Base-by-base conservation (phyloP, 192 early-diverging fungal genomes). In the Entomortierella chlamydospora region DNA sequence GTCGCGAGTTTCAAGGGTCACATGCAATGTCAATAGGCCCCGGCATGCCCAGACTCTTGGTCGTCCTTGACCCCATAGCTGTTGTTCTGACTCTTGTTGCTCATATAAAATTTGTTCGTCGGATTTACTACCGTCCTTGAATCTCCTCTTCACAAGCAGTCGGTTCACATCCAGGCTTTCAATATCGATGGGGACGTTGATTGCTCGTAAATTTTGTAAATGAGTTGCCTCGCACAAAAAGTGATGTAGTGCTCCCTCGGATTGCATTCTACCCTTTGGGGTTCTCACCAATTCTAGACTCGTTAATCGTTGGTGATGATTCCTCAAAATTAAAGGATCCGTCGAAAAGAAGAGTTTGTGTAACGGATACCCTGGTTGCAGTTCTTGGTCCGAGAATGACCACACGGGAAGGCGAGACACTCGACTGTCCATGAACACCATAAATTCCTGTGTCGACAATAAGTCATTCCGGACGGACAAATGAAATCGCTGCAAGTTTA, bases 91-190 rank as follows among this genome's bases (percentile, higher is more conserved):
- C 22, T 4, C 4, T 17, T 10, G 17, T 50, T 17, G 13, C 42
- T 5, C 18, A 37, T 37, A 37, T 7, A 37, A 10, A 10, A 37
- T 10, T 2, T 26, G 39, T 23, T 42, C 13, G 2, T 9, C 12
- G 22, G 11, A 26, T 3, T 43, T 61, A 11, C 29, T 45, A 17
- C 25, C 25, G 3, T 43, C 25, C 12, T 15, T 1, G 4, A 50
- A 17, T n/a, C 17, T 26, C 49, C 50, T 25, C 11, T 26, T 20
- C 17, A 34, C 20, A 3, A 63, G 61, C 20, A 63, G 20, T 7
- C 49, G 20, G 30, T 62, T 50, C 42, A 50, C 28, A n/a, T 63
- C 61, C 13, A 63, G 43, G 28, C 49, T 51, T 20, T 63, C 61
- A 4, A 63, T 63, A 17, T 63, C 61, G 10, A 63, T 29, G 2